Evolutionary conservation across 192 early-diverging fungal genomes (phyloP).

Genomic region (Neocallimastix lanati): DNA sequence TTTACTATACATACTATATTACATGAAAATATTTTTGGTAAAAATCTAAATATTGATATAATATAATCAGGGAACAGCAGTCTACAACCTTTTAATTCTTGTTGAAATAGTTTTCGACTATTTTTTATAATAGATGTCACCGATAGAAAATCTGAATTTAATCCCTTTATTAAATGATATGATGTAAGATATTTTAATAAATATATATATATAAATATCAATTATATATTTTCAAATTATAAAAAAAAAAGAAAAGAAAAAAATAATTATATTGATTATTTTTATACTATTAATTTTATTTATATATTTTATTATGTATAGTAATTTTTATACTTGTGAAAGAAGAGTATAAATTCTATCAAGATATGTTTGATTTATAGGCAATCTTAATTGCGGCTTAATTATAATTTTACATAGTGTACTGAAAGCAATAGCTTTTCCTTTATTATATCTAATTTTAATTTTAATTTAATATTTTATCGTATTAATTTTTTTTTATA

Average conservation of each 20-base stretch:
- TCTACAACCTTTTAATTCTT: slow-evolving; percentile 51
- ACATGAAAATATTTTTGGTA: background rate
- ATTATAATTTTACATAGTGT: slow-evolving; percentile 60
- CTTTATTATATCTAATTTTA: slow-evolving; percentile 22
- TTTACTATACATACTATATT: background rate
- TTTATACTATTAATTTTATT: too few species aligned
- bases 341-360: slow-evolving; percentile 53
- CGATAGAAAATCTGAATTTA: slow-evolving; percentile 29
- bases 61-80: slow-evolving; percentile 58
- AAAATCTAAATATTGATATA: background rate
- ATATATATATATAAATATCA: too few species aligned
- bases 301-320: too few species aligned
- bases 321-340: slow-evolving; percentile 13
- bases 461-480: slow-evolving; percentile 4
- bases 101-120: slow-evolving; percentile 35
- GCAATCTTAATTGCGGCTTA: slow-evolving; percentile 30
- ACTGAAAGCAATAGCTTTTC: slow-evolving; percentile 48
- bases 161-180: too few species aligned
- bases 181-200: too few species aligned
- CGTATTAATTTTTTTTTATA: too few species aligned
- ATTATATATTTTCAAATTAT: too few species aligned
- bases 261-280: too few species aligned
- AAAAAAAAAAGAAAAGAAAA: too few species aligned
- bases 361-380: slow-evolving; percentile 45
- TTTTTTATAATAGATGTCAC: slow-evolving; percentile 53